Conservation (phyloP, 1,284 basidiomycete genomes). For the Waitea zeae region DNA sequence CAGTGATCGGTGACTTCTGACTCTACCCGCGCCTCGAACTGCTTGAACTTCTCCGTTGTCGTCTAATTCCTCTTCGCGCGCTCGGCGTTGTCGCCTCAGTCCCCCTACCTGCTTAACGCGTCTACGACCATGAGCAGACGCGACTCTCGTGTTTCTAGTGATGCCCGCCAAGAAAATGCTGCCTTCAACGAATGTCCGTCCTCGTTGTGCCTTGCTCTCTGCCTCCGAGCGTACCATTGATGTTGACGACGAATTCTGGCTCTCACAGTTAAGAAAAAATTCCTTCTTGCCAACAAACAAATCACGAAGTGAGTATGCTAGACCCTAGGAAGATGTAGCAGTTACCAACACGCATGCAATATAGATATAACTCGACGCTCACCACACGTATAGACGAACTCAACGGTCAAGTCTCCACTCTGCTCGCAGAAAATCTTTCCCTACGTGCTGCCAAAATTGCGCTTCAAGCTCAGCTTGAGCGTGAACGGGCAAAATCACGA, state of each 20-base stretch:
- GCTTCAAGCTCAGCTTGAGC: slow-evolving; percentile 54
- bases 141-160: slow-evolving; percentile 56
- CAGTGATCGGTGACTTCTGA: no score
- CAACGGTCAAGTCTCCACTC: slow-evolving; percentile 58
- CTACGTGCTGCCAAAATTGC: slow-evolving; percentile 65
- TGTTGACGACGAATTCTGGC: no score
- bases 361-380: slow-evolving; percentile 65
- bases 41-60: no score
- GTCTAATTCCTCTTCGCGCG: no score
- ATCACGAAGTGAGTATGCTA: slow-evolving; percentile 77
- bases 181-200: slow-evolving; percentile 68
- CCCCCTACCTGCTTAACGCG: no score
- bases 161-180: slow-evolving; percentile 48
- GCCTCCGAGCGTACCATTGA: slow-evolving; percentile 7
- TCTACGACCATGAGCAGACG: slow-evolving; percentile 71
- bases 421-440: slow-evolving; percentile 66
- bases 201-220: slow-evolving; percentile 3
- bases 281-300: slow-evolving; percentile 74
- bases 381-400: slow-evolving; percentile 71
- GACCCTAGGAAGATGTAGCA: no score
- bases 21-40: no score
- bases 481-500: slow-evolving; percentile 57
- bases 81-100: no score
- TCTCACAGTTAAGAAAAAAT: slow-evolving; percentile 83
- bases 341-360: no score